Evolutionary conservation across 192 early-diverging fungal genomes (phyloP).

Genomic region (Spizellomyces punctatus): DNA sequence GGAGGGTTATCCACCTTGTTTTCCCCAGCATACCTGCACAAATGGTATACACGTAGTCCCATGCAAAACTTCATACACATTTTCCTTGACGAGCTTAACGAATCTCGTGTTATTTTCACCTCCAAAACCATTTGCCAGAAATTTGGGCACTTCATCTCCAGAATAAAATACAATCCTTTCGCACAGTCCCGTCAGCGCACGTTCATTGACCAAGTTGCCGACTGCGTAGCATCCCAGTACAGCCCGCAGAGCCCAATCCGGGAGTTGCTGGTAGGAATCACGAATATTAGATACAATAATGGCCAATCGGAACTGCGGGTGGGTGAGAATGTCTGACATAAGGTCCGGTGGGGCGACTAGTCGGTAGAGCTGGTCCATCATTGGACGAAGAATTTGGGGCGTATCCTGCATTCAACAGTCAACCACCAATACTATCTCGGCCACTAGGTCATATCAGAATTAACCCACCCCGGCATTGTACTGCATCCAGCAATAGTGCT

Average conservation of each 20-base stretch:
- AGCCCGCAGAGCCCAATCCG: slow-evolving; percentile 26
- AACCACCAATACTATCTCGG: no score
- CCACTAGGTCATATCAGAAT: no score
- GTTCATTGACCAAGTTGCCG: slow-evolving; percentile 27
- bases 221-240: slow-evolving; percentile 10
- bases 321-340: slow-evolving; percentile 13
- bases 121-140: slow-evolving; percentile 29
- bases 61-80: slow-evolving; percentile 41
- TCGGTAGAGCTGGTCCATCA: slow-evolving; percentile 41
- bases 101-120: slow-evolving; percentile 21
- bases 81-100: slow-evolving; percentile 32
- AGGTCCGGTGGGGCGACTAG: slow-evolving; percentile 24
- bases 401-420: slow-evolving; percentile 26
- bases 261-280: slow-evolving; percentile 9
- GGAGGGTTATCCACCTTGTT: no score
- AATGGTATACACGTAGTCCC: slow-evolving; percentile 48
- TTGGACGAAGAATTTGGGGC: slow-evolving; percentile 15
- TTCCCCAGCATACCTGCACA: slow-evolving; percentile 25
- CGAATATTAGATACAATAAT: slow-evolving; percentile 38
- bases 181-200: slow-evolving; percentile 12
- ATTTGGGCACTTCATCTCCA: slow-evolving; percentile 33
- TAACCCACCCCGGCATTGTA: slow-evolving; percentile 29
- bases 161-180: slow-evolving; percentile 39
- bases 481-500: slow-evolving; percentile 36
- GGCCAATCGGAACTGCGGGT: slow-evolving; percentile 34